Conservation (phyloP, 208 protist species). For the Baffinella frigidus region DNA sequence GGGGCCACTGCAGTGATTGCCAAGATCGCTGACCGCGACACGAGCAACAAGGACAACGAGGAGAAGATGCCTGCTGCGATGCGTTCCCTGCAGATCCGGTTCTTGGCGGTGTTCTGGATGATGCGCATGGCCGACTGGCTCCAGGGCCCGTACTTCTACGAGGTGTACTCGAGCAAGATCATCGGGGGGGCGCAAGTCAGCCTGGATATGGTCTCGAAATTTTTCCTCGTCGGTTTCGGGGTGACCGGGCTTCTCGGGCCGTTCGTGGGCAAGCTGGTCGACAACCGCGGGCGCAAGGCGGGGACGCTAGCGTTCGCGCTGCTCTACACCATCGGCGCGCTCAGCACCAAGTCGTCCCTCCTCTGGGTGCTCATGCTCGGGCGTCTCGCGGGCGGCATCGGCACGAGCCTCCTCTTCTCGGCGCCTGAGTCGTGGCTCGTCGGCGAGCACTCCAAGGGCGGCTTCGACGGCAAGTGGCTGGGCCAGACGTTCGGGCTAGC, state of each 20-base stretch:
- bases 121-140: constrained; percentile 70
- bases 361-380: constrained; percentile 63
- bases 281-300: background rate
- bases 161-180: constrained; percentile 69
- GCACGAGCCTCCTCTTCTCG: constrained; percentile 68
- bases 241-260: constrained; percentile 30
- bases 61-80: background rate
- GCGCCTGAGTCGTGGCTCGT: constrained; percentile 69
- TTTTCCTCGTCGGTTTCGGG: constrained; percentile 67
- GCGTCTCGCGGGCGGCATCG: constrained; percentile 59
- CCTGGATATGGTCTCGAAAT: constrained; percentile 41
- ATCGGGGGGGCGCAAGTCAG: constrained; percentile 26
- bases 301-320: constrained; percentile 52
- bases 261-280: constrained; percentile 36
- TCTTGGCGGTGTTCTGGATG: constrained; percentile 69
- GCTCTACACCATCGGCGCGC: constrained; percentile 62
- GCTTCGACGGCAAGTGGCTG: constrained; percentile 22
- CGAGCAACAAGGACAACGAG: background rate
- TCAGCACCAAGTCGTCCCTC: constrained; percentile 33
- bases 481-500: constrained; percentile 67
- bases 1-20: background rate
- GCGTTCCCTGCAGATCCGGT: constrained; percentile 50
- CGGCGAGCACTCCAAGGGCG: constrained; percentile 28
- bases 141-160: constrained; percentile 71
- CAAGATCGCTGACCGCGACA: background rate